Evolutionary conservation across 306 rosid species (phyloP), one percentile per base, ranked within the genome.

Genomic region (Acacia melanoxylon): DNA sequence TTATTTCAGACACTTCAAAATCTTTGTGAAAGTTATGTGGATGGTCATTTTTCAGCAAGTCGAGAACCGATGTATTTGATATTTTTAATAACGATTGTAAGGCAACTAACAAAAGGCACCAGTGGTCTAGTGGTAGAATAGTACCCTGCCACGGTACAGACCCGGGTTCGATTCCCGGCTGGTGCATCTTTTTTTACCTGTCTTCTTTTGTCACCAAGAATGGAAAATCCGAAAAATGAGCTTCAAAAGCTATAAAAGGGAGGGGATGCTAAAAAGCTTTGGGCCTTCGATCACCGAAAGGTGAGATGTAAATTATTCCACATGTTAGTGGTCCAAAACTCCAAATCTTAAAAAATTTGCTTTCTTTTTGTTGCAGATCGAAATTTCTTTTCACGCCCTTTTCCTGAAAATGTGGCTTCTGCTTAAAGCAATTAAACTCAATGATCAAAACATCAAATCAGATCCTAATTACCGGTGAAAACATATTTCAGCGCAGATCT

Each of bases 111-210:
- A 35, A 35, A 35, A 4, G 0, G 41, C 41, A 37, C 41, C 41
- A 37, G 41, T 37, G 41, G 41, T 37, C 41, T 37, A 37, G 41
- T 37, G 78, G 85, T 77, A 82, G 85, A 82, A 76, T 82, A 82
- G 78, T 82, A 82, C 85, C 81, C 85, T 82, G 85, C 85, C 85
- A 82, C 85, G 85, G 78, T 82, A 82, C 81, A 82, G 81, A 77
- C 85, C 82, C 82, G 81, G 85, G 76, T 82, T 82, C 78, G 85
- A 82, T 82, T 82, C 85, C 82, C 81, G 78, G 85, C 81, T 82
- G 65, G 15, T 58, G 65, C 65, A 56, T 19, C 20, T 10, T 37
- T 27, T 29, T 29, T 29, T 1, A 1, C 31, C 31, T 29, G 31
- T 19, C 20, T 10, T 37, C 6, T 37, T 6, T 6, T 4, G 1